A percentile compares a stretch with the other conserved stretches of the same genome.
Conservation (phyloP, 1,139 yeast species). For the Debaryomyces sp. region DNA sequence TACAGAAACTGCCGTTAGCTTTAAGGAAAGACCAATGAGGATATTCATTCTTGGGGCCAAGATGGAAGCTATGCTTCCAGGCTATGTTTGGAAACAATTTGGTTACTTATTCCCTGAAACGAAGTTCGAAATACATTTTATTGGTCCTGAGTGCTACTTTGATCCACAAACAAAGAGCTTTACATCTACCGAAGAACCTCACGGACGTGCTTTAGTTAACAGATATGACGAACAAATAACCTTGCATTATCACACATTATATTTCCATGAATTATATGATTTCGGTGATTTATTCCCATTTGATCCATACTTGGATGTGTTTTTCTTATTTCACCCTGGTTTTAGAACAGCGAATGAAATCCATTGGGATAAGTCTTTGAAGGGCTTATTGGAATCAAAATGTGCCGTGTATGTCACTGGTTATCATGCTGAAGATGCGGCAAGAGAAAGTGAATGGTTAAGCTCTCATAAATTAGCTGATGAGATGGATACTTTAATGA, state of each 20-base stretch:
- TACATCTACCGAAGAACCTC: constrained; percentile 39
- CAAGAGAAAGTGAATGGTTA: constrained; percentile 75
- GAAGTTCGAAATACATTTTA: constrained; percentile 82
- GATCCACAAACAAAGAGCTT: constrained; percentile 54
- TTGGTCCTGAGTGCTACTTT: constrained; percentile 90
- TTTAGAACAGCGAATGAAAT: constrained; percentile 81
- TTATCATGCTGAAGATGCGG: constrained; percentile 73
- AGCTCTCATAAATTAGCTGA: constrained; percentile 58
- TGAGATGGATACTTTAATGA: constrained; percentile 81
- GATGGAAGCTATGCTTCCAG: constrained; percentile 92
- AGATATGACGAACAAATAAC: constrained; percentile 77
- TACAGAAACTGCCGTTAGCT: constrained; percentile 40
- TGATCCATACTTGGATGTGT: constrained; percentile 92
- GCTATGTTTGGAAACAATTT: constrained; percentile 94
- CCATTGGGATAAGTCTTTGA: constrained; percentile 81
- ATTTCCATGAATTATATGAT: constrained; percentile 87
- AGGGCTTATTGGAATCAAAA: constrained; percentile 87
- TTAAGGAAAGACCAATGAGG: constrained; percentile 88
- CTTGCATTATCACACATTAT: constrained; percentile 83
- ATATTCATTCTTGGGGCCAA: constrained; percentile 89
- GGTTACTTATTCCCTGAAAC: constrained; percentile 83
- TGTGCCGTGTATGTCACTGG: constrained; percentile 93
- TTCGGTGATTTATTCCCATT: constrained; percentile 96
- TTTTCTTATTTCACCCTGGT: constrained; percentile 95
- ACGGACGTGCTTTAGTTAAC: constrained; percentile 65